Evolutionary conservation across 176 grass and related monocot genomes (phyloP).

Genomic region (Hordeum marinum): DNA sequence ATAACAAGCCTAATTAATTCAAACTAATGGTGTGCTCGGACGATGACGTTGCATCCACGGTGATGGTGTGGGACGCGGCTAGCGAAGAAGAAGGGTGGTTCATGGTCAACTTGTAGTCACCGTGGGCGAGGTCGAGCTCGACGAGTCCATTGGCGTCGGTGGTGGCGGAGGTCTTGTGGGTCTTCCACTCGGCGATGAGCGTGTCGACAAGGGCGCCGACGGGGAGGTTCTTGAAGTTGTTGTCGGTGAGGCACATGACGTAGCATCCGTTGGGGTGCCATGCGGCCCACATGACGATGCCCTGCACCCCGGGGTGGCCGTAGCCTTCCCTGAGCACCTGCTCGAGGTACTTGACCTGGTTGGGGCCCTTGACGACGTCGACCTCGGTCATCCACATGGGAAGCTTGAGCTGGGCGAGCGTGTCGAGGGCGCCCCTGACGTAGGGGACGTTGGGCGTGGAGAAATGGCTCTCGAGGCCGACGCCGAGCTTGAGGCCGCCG

Average conservation of each 20-base stretch:
- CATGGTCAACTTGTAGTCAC: conserved; percentile 43
- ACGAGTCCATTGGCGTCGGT: conserved; percentile 28
- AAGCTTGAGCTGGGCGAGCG: conserved; percentile 30
- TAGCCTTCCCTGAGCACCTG: conserved; percentile 54
- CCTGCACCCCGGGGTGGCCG: conserved; percentile 54
- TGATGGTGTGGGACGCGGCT: conserved; percentile 3
- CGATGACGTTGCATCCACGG: not conserved
- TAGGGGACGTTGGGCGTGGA: conserved; percentile 41
- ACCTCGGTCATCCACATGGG: conserved; percentile 81
- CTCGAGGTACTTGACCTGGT: conserved; percentile 48
- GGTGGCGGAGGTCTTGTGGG: not conserved
- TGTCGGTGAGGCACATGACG: conserved; percentile 65
- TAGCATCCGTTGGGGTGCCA: conserved; percentile 50
- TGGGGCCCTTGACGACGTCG: conserved; percentile 29
- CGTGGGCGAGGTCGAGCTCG: conserved; percentile 36
- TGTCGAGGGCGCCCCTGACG: conserved; percentile 46
- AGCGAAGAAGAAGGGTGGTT: conserved; percentile 18
- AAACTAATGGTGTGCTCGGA: not conserved
- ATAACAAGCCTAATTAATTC: not conserved
- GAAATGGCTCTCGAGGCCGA: conserved; percentile 65
- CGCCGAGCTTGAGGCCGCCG: conserved; percentile 15
- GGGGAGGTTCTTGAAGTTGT: conserved; percentile 49
- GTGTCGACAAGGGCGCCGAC: conserved; percentile 49
- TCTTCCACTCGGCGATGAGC: conserved; percentile 52
- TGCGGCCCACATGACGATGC: conserved; percentile 58